Percentiles rank a stretch among this genome's conserved stretches.
phyloP scores from a whole-genome alignment of 345 rosid species.

The Abelmoschus esculentus region DNA sequence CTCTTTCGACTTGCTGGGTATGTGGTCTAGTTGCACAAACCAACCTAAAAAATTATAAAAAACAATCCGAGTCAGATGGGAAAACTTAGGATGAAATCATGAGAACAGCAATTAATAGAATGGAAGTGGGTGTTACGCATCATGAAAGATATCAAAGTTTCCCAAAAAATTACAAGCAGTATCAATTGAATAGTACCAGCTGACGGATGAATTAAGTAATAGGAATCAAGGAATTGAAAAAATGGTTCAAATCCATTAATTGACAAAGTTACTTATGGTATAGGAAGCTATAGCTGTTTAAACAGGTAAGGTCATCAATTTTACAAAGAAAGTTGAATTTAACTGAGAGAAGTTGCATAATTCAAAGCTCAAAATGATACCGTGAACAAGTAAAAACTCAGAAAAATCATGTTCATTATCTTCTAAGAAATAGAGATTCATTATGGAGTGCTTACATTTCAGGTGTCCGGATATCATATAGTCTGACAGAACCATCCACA shows the following conservation, averaged over 20 bases:
- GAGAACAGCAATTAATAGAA: not conserved
- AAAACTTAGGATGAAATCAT: not conserved
- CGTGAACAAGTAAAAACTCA: not conserved
- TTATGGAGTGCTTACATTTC: slow-evolving; percentile 55
- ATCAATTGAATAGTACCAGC: not conserved
- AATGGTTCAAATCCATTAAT: not conserved
- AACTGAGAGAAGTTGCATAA: not conserved
- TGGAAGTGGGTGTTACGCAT: not conserved
- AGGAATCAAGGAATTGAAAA: not conserved
- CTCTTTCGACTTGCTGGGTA: slow-evolving; percentile 58
- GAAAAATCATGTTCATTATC: not conserved
- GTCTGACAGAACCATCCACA: slow-evolving; percentile 79
- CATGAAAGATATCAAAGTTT: not conserved
- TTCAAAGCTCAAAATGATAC: not conserved
- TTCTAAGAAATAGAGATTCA: not conserved
- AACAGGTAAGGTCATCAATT: not conserved
- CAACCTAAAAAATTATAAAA: slow-evolving; percentile 42
- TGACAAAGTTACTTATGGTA: not conserved
- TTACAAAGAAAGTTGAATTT: not conserved
- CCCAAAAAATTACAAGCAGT: not conserved
- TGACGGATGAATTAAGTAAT: not conserved
- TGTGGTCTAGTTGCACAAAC: slow-evolving; percentile 66
- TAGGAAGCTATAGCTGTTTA: not conserved
- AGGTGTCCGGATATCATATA: slow-evolving; percentile 84
- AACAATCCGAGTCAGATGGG: not conserved